Base-by-base conservation (phyloP, 2,329 filamentous ascomycete genomes). In the Eutypella sp. region DNA sequence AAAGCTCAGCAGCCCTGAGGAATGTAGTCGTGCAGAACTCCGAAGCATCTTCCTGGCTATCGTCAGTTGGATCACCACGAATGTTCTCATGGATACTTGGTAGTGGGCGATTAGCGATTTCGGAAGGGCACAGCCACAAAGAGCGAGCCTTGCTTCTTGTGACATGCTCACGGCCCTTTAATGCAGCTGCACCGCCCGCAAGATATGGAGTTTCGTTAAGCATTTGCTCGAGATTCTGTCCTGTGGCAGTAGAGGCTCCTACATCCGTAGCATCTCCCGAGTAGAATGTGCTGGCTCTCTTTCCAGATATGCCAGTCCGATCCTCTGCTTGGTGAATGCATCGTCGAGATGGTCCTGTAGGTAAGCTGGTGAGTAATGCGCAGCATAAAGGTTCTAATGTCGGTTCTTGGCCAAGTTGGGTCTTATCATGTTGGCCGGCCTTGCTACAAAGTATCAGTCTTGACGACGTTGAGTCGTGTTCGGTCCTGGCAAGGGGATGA, bases 191-290 rank as follows among this genome's bases (percentile, higher is more conserved):
- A 42, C 71, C 64, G 16, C 67, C 63, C 10, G 71, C 73, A 36
- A 76, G 57, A 2, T 64, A 57, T 8, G 76, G 53, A 10, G 72
- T 72, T 55, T 78, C 73, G 25, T 62, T 67, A 5, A 78, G 54
- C 16, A 78, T 65, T 20, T 67, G 61, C 47, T 78, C 73, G 22
- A 77, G 59, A 47, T 75, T 68, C 18, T 51, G 39, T 53, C 63
- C 51, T 5, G 56, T 56, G 10, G 51, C 46, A 37, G 55, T 46
- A 44, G 63, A 60, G 9, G 52, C 51, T 15, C 47, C 45, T 9
- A 41, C 51, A 34, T 62, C 55, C 8, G 51, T 51, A 15, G 41
- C 50, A 37, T 55, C 57, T 43, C 59, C 25, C 6, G 43, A 46
- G 2, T 61, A 62, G 47, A 58, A 63, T 20, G 52, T 58, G 15